phyloP scores from a whole-genome alignment of 2,329 filamentous ascomycete genomes.

The Coniochaeta sp. region DNA sequence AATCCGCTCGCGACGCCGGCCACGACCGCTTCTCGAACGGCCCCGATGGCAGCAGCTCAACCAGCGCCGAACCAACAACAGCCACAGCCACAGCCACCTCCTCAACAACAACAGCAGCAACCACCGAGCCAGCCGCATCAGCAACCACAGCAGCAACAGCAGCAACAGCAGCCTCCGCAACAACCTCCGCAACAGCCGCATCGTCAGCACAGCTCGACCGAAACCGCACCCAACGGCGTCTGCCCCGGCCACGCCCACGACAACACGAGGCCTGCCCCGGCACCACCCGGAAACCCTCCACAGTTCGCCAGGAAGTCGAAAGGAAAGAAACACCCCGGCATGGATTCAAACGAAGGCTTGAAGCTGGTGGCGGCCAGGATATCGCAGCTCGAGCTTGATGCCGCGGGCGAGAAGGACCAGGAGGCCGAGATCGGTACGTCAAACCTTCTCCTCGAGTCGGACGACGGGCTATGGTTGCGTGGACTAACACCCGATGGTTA shows the following conservation, averaged over 20 bases:
- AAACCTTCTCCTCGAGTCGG: too few relatives aligned
- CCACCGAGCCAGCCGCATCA: too few relatives aligned
- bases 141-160: too few relatives aligned
- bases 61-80: slow-evolving; percentile 17
- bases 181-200: too few relatives aligned
- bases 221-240: slow-evolving; percentile 24
- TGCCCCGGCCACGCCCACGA: slow-evolving; percentile 26
- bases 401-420: slow-evolving; percentile 88
- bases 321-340: slow-evolving; percentile 73
- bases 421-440: slow-evolving; percentile 82
- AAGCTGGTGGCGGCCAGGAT: slow-evolving; percentile 91
- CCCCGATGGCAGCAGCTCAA: slow-evolving; percentile 25
- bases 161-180: too few relatives aligned
- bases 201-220: too few relatives aligned
- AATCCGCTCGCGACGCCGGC: slow-evolving; percentile 24
- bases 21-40: slow-evolving; percentile 22
- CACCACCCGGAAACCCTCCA: slow-evolving; percentile 29
- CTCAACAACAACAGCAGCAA: too few relatives aligned
- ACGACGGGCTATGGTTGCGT: background rate
- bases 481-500: slow-evolving; percentile 13
- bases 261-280: slow-evolving; percentile 32
- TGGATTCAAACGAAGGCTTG: slow-evolving; percentile 82
- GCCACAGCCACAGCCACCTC: background rate
- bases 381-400: slow-evolving; percentile 89
- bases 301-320: slow-evolving; percentile 54